Conservation (phyloP, 2,329 filamentous ascomycete species). For the Cladosporium sp. region DNA sequence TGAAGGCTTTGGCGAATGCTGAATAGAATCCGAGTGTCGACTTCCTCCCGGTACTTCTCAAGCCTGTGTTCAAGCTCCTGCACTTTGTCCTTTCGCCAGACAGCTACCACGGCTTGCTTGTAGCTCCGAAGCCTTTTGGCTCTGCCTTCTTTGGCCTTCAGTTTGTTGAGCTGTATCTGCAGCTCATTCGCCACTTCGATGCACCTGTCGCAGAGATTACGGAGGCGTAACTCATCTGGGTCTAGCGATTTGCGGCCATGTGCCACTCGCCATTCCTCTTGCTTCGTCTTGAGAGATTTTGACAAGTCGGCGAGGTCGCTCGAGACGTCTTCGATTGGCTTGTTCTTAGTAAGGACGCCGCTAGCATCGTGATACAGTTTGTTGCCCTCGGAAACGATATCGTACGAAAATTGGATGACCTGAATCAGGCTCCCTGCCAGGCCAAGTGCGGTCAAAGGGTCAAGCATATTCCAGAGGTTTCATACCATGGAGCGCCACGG, state of each 20-base stretch:
- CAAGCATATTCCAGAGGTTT: background rate
- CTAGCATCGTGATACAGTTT: conserved; percentile 4
- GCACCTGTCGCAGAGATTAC: conserved; percentile 12
- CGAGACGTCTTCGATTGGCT: conserved; percentile 7
- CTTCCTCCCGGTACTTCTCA: background rate
- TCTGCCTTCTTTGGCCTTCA: conserved; percentile 9
- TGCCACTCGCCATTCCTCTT: conserved; percentile 8
- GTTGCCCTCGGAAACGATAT: conserved; percentile 10
- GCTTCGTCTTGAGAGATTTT: background rate
- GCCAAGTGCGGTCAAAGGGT: conserved; percentile 8
- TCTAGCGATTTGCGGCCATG: conserved; percentile 1
- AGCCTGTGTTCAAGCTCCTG: conserved; percentile 4
- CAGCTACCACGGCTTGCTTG: conserved; percentile 11
- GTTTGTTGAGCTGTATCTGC: conserved; percentile 12
- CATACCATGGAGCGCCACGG: background rate
- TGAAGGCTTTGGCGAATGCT: conserved; percentile 2
- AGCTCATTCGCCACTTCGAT: conserved; percentile 3
- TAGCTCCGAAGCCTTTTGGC: conserved; percentile 10
- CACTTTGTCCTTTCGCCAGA: conserved; percentile 6
- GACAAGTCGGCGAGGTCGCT: conserved; percentile 3
- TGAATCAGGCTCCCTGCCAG: conserved; percentile 7
- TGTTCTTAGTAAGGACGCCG: conserved; percentile 1
- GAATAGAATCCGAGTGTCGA: conserved; percentile 5
- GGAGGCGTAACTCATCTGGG: background rate
- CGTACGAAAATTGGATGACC: conserved; percentile 4